Base-by-base conservation (phyloP, 495 filamentous ascomycete genomes). In the Xylaria intraflava region DNA sequence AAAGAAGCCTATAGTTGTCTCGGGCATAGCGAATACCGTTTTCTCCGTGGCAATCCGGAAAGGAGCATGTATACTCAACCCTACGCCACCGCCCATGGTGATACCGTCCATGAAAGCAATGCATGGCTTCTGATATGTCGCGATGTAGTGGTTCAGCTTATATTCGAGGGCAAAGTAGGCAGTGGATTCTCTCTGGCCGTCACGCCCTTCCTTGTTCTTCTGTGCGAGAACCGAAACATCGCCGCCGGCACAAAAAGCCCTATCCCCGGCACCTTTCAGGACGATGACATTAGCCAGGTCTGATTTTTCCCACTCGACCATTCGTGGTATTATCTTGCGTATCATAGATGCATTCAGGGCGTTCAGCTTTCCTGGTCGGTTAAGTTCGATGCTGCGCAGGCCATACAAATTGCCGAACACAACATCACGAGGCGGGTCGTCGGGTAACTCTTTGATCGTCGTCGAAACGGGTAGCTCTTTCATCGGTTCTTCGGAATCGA, bases 81-180 rank as follows among this genome's bases (percentile, higher is more conserved):
- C 93, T 26, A 97, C 94, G 47, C 93, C 93, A 48, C 93, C 93
- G 54, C 93, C 93, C 93, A 98, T 97, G 22, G 94, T 98, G 64
- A 95, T 85, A 51, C 93, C 93, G 65, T 98, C 94, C 85, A 98
- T 91, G 67, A 96, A 87, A 33, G 94, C 90, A 44, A 98, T 82
- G 65, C 91, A 93, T 2, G 93, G 93, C 74, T 96, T 97, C 23
- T 72, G 61, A 74, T 92, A 96, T 44, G 90, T 96, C n/a, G 94
- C 90, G 62, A 98, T 91, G 46, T 89, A 70, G 72, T 98, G 93
- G 71, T 97, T 87, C 47, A 98, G 84, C 64, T 83, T 81, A 76
- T 96, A 98, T 82, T 98, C 93, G 41, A 89, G 81, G 8, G 69
- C 86, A 64, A 98, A 98, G 74, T 90, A 98, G 33, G 89, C 84